phyloP scores from a whole-genome alignment of 169 alveolate species.

The Plasmodium vinckei region DNA sequence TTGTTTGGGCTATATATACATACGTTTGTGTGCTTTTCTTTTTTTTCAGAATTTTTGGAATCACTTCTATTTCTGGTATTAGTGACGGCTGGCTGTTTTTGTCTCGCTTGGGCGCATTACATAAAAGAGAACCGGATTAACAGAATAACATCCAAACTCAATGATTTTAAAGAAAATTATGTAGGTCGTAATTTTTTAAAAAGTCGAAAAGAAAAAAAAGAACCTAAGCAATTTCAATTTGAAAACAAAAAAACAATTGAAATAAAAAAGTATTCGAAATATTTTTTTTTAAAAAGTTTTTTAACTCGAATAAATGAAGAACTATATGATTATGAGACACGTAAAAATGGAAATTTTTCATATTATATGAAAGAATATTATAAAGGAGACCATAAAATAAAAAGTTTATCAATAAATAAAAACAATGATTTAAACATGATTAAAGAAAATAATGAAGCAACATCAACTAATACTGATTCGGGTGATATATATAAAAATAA shows the following conservation, averaged over 20 bases:
- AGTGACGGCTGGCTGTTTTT: constrained; percentile 34
- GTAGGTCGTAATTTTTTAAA: constrained; percentile 40
- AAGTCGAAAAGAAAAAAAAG: background rate
- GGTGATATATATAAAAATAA: background rate
- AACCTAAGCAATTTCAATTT: background rate
- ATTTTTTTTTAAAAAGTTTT: constrained; percentile 56
- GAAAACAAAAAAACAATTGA: constrained; percentile 53
- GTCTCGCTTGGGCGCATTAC: constrained; percentile 28
- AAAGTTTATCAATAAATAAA: background rate
- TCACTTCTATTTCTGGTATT: constrained; percentile 32
- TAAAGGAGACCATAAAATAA: background rate
- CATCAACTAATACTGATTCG: background rate
- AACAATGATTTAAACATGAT: background rate
- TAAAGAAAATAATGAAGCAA: background rate
- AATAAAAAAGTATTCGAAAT: constrained; percentile 51
- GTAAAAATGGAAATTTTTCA: background rate
- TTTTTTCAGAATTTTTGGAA: constrained; percentile 32
- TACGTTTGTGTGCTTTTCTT: background rate
- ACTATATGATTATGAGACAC: constrained; percentile 42
- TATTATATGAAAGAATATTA: constrained; percentile 17
- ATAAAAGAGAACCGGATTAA: constrained; percentile 40
- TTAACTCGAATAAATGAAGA: constrained; percentile 46
- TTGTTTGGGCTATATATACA: too few relatives aligned
- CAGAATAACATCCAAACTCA: constrained; percentile 18
- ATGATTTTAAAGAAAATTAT: constrained; percentile 22